Conservation (phyloP, 2,329 filamentous ascomycete genomes). For the Xylariomycetidae sp. region DNA sequence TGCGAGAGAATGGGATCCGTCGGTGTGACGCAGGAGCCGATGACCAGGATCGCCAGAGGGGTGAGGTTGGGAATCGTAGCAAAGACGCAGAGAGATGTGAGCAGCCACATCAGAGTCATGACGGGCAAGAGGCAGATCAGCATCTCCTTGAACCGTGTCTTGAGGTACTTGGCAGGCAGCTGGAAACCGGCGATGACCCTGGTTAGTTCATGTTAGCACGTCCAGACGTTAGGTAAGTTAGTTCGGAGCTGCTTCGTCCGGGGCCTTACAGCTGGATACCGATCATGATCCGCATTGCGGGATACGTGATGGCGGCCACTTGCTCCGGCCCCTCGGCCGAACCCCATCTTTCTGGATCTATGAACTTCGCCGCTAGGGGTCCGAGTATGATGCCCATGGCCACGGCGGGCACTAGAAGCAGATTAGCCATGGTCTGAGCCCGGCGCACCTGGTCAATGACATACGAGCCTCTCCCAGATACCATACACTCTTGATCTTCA, state of each 20-base stretch:
- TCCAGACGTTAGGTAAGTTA: neutral
- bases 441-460: too few species aligned
- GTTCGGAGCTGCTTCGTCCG: conserved; percentile 1
- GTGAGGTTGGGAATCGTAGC: conserved; percentile 50
- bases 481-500: conserved; percentile 49
- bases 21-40: conserved; percentile 57
- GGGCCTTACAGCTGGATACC: conserved; percentile 48
- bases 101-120: conserved; percentile 60
- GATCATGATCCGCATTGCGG: conserved; percentile 55
- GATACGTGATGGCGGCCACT: conserved; percentile 39
- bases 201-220: conserved; percentile 1
- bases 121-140: conserved; percentile 51
- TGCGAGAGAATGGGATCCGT: conserved; percentile 61
- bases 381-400: conserved; percentile 50
- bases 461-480: conserved; percentile 51
- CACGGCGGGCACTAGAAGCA: conserved; percentile 46
- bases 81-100: conserved; percentile 51
- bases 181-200: conserved; percentile 57
- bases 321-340: conserved; percentile 27
- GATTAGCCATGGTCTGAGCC: conserved; percentile 3
- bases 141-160: conserved; percentile 47
- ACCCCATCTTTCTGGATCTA: conserved; percentile 40
- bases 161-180: conserved; percentile 52
- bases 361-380: conserved; percentile 48
- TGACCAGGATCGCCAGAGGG: conserved; percentile 49